Evolutionary conservation across 805 yeast genomes (phyloP), one percentile per base, ranked within the genome.

Genomic region (Yarrowia bubula): DNA sequence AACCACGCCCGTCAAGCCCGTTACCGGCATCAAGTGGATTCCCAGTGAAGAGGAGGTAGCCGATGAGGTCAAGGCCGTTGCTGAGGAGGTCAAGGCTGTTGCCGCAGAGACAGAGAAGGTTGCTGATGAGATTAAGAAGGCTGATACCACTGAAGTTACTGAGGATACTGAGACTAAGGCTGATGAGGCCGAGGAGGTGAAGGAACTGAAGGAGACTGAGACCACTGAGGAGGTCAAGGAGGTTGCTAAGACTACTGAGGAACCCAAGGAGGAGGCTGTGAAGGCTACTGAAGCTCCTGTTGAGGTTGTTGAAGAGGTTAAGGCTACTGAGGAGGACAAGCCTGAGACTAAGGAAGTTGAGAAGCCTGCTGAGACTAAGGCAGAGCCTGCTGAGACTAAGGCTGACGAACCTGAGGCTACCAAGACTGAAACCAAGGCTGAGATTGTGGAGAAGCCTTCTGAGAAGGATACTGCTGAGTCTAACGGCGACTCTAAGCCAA

Each of bases 381-480:
- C 33, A n/a, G 15, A 46, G 14, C 9, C 17, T 7, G 65, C 22
- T 14, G 64, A 41, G 35, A 11, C 47, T 11, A 67, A 64, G 28
- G 17, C 33, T 8, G 46, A 28, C 17, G 63, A 35, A 17, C 63
- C 28, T 13, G 68, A 33, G 22, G 55, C 55, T 62, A 60, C 55
- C 43, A 66, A 68, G 43, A 58, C 63, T 60, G 44, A 41, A 50
- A 66, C 65, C 65, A 65, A 57, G 43, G 5, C 44, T 39, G 18
- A 64, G 32, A 15, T 15, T 39, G 48, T 28, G 43, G 22, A 44
- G 15, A 33, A 35, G 14, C 50, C 60, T 35, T 60, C 47, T 8
- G 53, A 41, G 10, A 69, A n/a, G 35, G 6, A 18, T 2, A 10
- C 32, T 22, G 28, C 28, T 4, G 22, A 41, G 43, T 1, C 43